Evolutionary conservation across 2,329 filamentous ascomycete genomes (phyloP).

Genomic region (Ceratocystis alfenasii): DNA sequence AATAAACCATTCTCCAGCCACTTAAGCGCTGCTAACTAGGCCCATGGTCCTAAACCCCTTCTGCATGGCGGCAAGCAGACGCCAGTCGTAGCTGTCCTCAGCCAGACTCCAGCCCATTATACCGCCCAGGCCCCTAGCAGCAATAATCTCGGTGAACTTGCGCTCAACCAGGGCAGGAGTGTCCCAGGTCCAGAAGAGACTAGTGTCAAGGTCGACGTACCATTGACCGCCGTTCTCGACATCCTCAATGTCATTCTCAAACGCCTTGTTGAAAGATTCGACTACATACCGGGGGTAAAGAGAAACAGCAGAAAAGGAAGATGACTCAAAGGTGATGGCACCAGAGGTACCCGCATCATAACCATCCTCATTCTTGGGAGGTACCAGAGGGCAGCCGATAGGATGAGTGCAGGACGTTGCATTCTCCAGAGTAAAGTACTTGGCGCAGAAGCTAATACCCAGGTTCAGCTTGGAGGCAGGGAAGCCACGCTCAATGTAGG

Average conservation of each 20-base stretch:
- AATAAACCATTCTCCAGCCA: too few species aligned
- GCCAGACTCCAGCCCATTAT: constrained; percentile 66
- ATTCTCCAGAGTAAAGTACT: constrained; percentile 44
- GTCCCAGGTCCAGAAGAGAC: constrained; percentile 65
- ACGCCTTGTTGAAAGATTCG: too few species aligned
- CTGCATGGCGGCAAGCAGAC: neutral
- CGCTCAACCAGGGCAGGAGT: constrained; percentile 45
- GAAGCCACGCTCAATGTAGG: constrained; percentile 34
- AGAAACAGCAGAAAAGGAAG: neutral
- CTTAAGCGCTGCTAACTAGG: neutral
- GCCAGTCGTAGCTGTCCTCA: constrained; percentile 39
- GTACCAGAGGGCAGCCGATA: constrained; percentile 42
- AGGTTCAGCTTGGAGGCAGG: constrained; percentile 44
- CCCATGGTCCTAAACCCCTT: neutral
- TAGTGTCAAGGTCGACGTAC: constrained; percentile 49
- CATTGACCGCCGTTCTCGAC: constrained; percentile 49
- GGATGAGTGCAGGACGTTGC: constrained; percentile 33
- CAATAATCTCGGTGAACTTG: constrained; percentile 51
- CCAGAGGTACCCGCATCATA: neutral
- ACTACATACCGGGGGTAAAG: neutral
- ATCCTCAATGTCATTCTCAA: constrained; percentile 35
- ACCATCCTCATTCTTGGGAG: constrained; percentile 35
- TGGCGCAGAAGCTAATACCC: constrained; percentile 54
- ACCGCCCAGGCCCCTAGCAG: constrained; percentile 48
- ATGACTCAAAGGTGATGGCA: neutral